Base-by-base conservation (phyloP, 2,329 filamentous ascomycete species). In the Neonectria punicea region DNA sequence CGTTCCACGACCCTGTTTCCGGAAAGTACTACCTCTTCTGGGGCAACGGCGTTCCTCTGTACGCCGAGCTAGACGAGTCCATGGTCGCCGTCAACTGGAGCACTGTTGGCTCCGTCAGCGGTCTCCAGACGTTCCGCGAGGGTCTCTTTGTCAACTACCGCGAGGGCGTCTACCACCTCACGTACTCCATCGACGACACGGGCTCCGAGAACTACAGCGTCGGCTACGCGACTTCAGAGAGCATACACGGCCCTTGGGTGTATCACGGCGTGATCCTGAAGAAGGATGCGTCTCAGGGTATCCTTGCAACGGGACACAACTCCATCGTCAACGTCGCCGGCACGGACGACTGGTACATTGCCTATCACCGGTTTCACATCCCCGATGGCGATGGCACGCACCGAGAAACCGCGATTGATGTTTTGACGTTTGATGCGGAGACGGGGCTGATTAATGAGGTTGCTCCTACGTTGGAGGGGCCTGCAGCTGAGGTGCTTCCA, bases 1-100 rank as follows among this genome's bases (percentile, higher is more conserved):
- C 81, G 0, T 90, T 91, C 68, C 81, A 86, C 1, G 89, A 91
- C 63, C 87, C 88, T 0, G 83, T 74, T 0, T 77, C 88, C 44
- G 86, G 85, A 2, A 80, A 83, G 43, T 87, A 85, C 58, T 91
- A 89, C 66, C 72, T 91, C 7, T 91, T 89, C 75, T 90, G 90
- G 77, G 89, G 89, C 5, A 85, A 85, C 54, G 80, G 82, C 1
- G 64, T 64, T 0, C 78, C 82, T 0, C 60, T 85, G 0, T 71
- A 80, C 16, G 83, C 83, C 0, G 80, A 84, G 67, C 70, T 85
- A 0, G 75, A 74, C 36, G 79, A 83, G 25, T 79, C 84, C 71
- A 84, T 85, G 83, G 70, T 80, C 0, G 82, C 80, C 0, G 75
- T 85, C 67, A 80, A 82, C 49, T 46, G 74, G 66, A 59, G 74